Percentiles rank a stretch among this genome's conserved stretches.
Evolutionary conservation across 2,329 filamentous ascomycete genomes (phyloP).

Genomic region (Cryphonectria radicalis): DNA sequence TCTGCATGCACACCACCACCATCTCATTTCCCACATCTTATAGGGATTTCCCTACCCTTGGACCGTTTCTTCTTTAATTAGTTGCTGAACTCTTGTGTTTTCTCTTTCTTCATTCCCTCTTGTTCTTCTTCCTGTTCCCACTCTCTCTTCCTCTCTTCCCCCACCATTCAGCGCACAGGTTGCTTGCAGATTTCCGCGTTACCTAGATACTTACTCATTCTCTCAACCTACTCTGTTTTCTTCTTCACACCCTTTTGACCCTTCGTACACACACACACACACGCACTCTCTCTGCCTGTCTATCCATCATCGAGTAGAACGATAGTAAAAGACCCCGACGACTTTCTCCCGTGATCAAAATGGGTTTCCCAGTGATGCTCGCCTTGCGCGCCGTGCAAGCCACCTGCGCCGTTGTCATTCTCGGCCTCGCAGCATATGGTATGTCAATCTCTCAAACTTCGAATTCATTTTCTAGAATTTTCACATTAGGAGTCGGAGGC

Average conservation of each 20-base stretch:
- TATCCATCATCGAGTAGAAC: constrained; percentile 25
- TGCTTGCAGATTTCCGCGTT: constrained; percentile 25
- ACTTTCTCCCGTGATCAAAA: constrained; percentile 35
- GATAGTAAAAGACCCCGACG: constrained; percentile 11
- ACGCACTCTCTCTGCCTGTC: constrained; percentile 10
- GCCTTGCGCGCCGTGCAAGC: constrained; percentile 52
- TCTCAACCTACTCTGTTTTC: constrained; percentile 24
- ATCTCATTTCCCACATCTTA: constrained; percentile 24
- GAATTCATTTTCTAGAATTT: neutral
- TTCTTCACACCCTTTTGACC: constrained; percentile 14
- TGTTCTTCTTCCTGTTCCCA: constrained; percentile 17
- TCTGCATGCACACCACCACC: constrained; percentile 16
- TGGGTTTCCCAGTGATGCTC: constrained; percentile 47
- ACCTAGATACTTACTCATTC: constrained; percentile 19
- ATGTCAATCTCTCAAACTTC: constrained; percentile 33
- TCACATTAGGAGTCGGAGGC: neutral
- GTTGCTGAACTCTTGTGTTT: constrained; percentile 21
- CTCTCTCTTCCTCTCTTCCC: constrained; percentile 32
- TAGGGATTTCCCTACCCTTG: constrained; percentile 14
- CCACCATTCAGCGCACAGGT: constrained; percentile 35
- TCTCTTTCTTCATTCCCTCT: neutral
- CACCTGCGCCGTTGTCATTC: constrained; percentile 49
- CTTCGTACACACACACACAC: constrained; percentile 2
- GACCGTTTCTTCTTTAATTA: constrained; percentile 28
- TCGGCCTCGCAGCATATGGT: constrained; percentile 57